A percentile compares a stretch with the other conserved stretches of the same genome.
phyloP scores from a whole-genome alignment of 805 yeast species.

The Candida broadrunensis region DNA sequence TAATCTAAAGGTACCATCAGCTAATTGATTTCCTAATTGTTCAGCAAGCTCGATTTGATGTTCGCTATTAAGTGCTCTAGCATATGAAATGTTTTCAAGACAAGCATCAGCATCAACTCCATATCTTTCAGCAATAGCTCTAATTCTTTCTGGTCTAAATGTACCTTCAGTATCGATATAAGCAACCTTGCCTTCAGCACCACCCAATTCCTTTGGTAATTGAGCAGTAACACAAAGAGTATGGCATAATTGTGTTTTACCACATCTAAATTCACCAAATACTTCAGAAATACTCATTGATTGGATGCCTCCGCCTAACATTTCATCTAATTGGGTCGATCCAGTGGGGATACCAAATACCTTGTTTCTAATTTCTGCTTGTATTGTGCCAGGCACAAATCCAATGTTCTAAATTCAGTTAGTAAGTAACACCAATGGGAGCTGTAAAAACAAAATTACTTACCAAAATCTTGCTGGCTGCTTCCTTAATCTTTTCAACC shows the following conservation, averaged over 20 bases:
- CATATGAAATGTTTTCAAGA: conserved; percentile 14
- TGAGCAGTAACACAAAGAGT: conserved; percentile 15
- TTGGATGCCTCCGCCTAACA: conserved; percentile 14
- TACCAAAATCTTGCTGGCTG: conserved; percentile 13
- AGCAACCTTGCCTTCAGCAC: conserved; percentile 16
- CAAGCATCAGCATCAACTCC: conserved; percentile 13
- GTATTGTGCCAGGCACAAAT: conserved; percentile 11
- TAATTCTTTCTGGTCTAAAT: conserved; percentile 14
- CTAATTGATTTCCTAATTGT: conserved; percentile 10
- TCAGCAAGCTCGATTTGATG: conserved; percentile 14
- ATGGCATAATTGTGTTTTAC: conserved; percentile 15
- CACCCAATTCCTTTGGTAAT: conserved; percentile 13
- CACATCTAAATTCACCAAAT: conserved; percentile 16
- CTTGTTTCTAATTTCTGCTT: conserved; percentile 11
- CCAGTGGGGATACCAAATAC: conserved; percentile 10
- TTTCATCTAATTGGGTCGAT: conserved; percentile 13
- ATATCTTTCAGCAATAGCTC: conserved; percentile 13
- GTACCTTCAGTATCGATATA: conserved; percentile 16
- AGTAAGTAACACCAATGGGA: too few species aligned
- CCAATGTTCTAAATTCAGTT: conserved; percentile 10
- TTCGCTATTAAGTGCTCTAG: conserved; percentile 14
- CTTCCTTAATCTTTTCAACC: conserved; percentile 14
- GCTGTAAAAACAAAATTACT: too few species aligned
- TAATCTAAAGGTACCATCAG: conserved; percentile 11
- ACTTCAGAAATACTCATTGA: conserved; percentile 16